A percentile compares a stretch with the other conserved stretches of the same genome.
Conservation (phyloP, 169 alveolate genomes). For the Cryptosporidium ryanae region DNA sequence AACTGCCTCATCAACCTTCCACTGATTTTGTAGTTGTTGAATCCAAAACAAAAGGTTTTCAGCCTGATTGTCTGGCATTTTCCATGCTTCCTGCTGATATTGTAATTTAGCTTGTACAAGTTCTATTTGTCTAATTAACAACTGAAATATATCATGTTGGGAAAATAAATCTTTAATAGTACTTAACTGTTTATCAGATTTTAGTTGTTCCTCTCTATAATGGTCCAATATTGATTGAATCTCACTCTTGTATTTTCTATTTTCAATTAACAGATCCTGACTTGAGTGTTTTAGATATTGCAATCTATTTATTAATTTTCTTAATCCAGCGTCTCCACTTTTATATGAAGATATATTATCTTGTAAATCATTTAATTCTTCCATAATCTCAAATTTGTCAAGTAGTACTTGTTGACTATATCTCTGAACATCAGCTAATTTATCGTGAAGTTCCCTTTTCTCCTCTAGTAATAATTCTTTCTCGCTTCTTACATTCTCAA, state of each 20-base stretch:
- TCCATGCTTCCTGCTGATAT: slow-evolving; percentile 73
- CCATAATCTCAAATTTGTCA: slow-evolving; percentile 58
- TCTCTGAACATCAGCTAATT: slow-evolving; percentile 16
- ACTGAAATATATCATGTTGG: slow-evolving; percentile 62
- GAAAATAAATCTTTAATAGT: slow-evolving; percentile 56
- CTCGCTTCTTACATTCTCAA: slow-evolving; percentile 60
- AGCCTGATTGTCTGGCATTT: slow-evolving; percentile 74
- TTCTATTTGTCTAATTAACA: slow-evolving; percentile 65
- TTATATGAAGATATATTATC: slow-evolving; percentile 47
- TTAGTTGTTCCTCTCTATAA: slow-evolving; percentile 63
- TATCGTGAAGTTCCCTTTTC: slow-evolving; percentile 37
- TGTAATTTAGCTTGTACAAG: slow-evolving; percentile 70
- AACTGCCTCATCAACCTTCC: slow-evolving; percentile 75
- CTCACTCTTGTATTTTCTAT: slow-evolving; percentile 66
- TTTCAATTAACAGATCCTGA: slow-evolving; percentile 58
- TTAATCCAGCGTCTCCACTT: slow-evolving; percentile 48
- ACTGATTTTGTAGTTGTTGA: slow-evolving; percentile 67
- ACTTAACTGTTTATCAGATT: slow-evolving; percentile 55
- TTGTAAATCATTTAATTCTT: slow-evolving; percentile 58
- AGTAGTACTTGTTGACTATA: slow-evolving; percentile 21
- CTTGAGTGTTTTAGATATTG: slow-evolving; percentile 64
- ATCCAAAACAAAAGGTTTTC: slow-evolving; percentile 68
- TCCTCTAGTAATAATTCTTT: slow-evolving; percentile 63
- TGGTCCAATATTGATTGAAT: slow-evolving; percentile 59
- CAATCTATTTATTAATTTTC: slow-evolving; percentile 32